These are phyloP conservation scores for Pseudophaeomoniella oleicola DNA, from an alignment of 2,329 filamentous ascomycete species.

Conservation along the genomic window DNA sequence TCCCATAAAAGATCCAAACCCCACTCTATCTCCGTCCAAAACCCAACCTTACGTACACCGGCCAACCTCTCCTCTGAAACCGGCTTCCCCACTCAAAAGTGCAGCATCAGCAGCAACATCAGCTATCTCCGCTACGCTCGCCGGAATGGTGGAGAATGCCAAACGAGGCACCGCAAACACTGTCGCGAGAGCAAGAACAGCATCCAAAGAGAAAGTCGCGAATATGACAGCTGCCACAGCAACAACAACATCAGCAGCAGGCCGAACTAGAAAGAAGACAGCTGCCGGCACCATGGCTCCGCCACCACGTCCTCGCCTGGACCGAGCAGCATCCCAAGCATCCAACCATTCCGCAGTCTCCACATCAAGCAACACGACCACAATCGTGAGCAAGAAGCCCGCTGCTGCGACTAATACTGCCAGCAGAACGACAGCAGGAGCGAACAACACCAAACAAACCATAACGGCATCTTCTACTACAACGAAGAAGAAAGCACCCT, in stretches of 20 bases:
- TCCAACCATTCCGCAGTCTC: too few species aligned
- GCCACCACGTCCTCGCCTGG: too few species aligned
- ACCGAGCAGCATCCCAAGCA: too few species aligned
- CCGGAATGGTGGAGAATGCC: too few species aligned
- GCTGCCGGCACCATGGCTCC: too few species aligned
- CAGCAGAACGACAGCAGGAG: conserved; percentile 2
- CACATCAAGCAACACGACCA: conserved; percentile 2
- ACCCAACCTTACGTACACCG: conserved; percentile 44
- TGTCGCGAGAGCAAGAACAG: conserved; percentile 5
- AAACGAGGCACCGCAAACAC: background rate
- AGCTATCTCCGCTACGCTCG: too few species aligned
- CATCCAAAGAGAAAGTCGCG: conserved; percentile 9
- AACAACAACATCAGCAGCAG: conserved; percentile 11
- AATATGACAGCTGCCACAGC: conserved; percentile 1
- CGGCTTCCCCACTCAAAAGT: conserved; percentile 13
- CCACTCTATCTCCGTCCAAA: conserved; percentile 22
- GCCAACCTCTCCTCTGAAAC: conserved; percentile 49
- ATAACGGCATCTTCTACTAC: background rate
- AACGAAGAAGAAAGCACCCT: background rate
- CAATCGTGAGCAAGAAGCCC: background rate
- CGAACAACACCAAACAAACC: background rate
- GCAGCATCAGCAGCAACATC: too few species aligned
- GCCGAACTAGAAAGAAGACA: too few species aligned
- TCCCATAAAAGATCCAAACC: conserved; percentile 34
- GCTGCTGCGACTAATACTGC: background rate